phyloP scores from a whole-genome alignment of 306 rosid species.

The Malus fusca region DNA sequence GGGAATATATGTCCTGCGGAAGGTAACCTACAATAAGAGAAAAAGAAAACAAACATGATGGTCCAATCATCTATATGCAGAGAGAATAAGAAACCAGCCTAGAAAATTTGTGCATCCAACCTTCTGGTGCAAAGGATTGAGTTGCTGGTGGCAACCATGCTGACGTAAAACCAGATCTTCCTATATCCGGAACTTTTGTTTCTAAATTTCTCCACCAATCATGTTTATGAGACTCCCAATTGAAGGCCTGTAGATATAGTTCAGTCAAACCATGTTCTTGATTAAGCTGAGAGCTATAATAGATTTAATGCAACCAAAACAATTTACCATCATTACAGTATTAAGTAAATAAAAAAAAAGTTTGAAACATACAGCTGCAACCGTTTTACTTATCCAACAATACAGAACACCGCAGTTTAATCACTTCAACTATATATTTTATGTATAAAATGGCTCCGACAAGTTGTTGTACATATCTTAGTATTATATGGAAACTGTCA shows the following conservation, averaged over 20 bases:
- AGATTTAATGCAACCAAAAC: conserved; percentile 5
- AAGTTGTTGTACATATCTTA: background rate
- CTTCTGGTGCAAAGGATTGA: conserved; percentile 70
- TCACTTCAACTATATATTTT: background rate
- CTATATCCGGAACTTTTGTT: conserved; percentile 60
- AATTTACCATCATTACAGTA: background rate
- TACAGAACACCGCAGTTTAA: background rate
- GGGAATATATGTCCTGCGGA: conserved; percentile 81
- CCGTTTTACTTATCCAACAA: background rate
- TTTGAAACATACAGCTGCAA: background rate
- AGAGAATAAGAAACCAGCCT: conserved; percentile 1
- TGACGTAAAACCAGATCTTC: conserved; percentile 75
- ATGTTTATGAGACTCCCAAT: conserved; percentile 84
- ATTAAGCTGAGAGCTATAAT: background rate
- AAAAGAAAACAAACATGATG: background rate
- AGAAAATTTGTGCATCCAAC: conserved; percentile 27
- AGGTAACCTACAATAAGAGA: conserved; percentile 54
- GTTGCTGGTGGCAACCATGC: conserved; percentile 93
- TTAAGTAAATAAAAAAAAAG: background rate
- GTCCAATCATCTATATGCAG: background rate
- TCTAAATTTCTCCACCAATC: conserved; percentile 80
- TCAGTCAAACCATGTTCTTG: conserved; percentile 6
- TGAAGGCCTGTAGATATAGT: conserved; percentile 54
- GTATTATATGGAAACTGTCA: background rate
- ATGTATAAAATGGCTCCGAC: background rate